A percentile compares a stretch with the other conserved stretches of the same genome.
phyloP scores from a whole-genome alignment of 495 filamentous ascomycete genomes.

The Trichoderma parareesei region DNA sequence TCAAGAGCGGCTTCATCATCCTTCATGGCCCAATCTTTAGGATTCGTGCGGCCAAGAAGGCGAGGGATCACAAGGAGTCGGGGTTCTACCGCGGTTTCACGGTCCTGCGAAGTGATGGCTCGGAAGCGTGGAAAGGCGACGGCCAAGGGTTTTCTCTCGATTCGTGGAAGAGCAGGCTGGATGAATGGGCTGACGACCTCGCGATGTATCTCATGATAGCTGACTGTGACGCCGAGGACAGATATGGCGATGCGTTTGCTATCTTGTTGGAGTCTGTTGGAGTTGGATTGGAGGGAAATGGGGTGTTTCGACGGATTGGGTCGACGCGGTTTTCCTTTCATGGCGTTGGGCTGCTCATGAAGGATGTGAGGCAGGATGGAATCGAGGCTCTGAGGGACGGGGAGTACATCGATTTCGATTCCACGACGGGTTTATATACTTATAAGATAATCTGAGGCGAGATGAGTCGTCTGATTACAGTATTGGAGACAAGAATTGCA shows the following conservation, averaged over 20 bases:
- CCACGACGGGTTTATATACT: background rate
- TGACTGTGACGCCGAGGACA: background rate
- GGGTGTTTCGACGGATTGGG: constrained; percentile 1
- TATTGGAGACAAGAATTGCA: too few species aligned
- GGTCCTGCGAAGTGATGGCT: background rate
- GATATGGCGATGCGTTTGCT: background rate
- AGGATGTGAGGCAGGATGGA: background rate
- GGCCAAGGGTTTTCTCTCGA: background rate
- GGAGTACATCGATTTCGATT: background rate
- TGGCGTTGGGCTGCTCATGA: background rate
- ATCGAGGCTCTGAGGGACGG: background rate
- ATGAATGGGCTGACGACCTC: background rate
- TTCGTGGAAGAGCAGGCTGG: background rate
- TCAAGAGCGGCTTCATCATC: background rate
- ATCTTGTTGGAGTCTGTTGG: background rate
- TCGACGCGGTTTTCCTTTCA: background rate
- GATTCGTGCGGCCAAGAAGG: background rate
- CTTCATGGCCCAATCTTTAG: background rate
- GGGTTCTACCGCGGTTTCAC: background rate
- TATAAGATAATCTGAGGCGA: background rate
- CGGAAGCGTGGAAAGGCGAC: background rate
- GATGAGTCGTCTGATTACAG: too few species aligned
- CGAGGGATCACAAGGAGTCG: background rate
- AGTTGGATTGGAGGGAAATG: background rate
- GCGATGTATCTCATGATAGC: constrained; percentile 7